phyloP scores from a whole-genome alignment of 441 rosid species.

The Breynia disticha region DNA sequence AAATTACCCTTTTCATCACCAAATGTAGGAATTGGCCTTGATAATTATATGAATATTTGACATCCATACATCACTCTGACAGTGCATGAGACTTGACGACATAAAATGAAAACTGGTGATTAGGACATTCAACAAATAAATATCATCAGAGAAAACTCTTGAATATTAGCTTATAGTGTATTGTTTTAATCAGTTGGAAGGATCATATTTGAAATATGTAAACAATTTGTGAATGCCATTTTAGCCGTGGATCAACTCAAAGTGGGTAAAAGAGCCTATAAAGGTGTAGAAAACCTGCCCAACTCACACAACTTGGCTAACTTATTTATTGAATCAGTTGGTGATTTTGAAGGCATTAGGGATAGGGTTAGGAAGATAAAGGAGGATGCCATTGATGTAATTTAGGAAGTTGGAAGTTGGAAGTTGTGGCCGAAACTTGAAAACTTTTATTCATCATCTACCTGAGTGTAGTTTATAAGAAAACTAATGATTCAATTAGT shows the following conservation, averaged over 20 bases:
- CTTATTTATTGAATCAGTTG: conserved; percentile 18
- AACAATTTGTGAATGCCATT: conserved; percentile 30
- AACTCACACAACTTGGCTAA: conserved; percentile 25
- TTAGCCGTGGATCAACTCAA: conserved; percentile 32
- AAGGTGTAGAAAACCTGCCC: conserved; percentile 32
- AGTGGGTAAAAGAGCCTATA: conserved; percentile 31
- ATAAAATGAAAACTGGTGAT: too few species aligned
- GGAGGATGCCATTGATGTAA: conserved; percentile 23
- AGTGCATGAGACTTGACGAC: too few species aligned
- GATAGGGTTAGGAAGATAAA: conserved; percentile 14
- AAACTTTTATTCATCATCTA: conserved; percentile 22
- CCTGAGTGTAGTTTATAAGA: conserved; percentile 9
- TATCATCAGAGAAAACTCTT: too few species aligned
- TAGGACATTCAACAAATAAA: too few species aligned
- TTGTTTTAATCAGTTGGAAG: conserved; percentile 30
- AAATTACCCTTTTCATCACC: too few species aligned
- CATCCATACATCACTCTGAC: too few species aligned
- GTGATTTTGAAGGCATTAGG: conserved; percentile 7
- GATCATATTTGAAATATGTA: conserved; percentile 24
- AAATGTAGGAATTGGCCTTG: too few species aligned
- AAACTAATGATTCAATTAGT: too few species aligned
- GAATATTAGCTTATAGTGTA: conserved; percentile 36
- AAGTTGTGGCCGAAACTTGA: conserved; percentile 24
- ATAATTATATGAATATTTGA: too few species aligned
- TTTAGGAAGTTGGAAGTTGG: conserved; percentile 30